Base-by-base conservation (phyloP, 192 early-diverging fungal species). In the Mortierella claussenii region DNA sequence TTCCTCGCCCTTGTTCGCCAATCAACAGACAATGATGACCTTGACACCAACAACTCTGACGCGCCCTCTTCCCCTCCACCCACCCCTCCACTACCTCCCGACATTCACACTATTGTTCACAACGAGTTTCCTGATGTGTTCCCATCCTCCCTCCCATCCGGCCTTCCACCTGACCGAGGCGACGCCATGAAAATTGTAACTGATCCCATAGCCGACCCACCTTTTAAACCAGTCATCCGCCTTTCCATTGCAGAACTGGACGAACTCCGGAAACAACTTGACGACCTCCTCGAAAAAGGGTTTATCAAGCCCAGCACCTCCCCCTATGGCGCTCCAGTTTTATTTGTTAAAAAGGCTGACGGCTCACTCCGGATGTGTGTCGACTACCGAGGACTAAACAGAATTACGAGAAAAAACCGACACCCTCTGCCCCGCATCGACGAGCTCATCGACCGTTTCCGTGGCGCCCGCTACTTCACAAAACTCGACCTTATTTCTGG, bases 381-480 rank as follows among this genome's bases (percentile, higher is more conserved):
- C 0, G 83, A 85, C 49, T 91, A 86, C 48, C 48, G 83, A 34
- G 81, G 61, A 1, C 47, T 90, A 12, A 89, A 90, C 55, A 31
- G 7, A 6, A 17, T 79, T 0, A 89, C 86, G 0, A 62, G 56
- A 1, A 60, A 76, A 43, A 78, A 91, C 49, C 48, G 55, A 2
- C 85, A 86, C 33, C 82, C 86, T 2, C 55, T 88, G 0, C 87
- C 88, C 3, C 26, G 65, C 11, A 81, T 89, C 18, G 68, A 84
- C 2, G 82, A 89, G 2, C 26, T 80, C 4, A 40, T 86, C 9
- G 82, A 80, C 9, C 26, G 34, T 0, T 57, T 85, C 2, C 47
- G 60, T 4, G 71, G 62, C 8, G 63, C 78, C 6, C 7, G 49
- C 4, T 32, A 63, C 18, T 89, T 86, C 69, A 75, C 79, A 2